phyloP scores from a whole-genome alignment of 192 early-diverging fungal species.

The Linnemannia elongata region DNA sequence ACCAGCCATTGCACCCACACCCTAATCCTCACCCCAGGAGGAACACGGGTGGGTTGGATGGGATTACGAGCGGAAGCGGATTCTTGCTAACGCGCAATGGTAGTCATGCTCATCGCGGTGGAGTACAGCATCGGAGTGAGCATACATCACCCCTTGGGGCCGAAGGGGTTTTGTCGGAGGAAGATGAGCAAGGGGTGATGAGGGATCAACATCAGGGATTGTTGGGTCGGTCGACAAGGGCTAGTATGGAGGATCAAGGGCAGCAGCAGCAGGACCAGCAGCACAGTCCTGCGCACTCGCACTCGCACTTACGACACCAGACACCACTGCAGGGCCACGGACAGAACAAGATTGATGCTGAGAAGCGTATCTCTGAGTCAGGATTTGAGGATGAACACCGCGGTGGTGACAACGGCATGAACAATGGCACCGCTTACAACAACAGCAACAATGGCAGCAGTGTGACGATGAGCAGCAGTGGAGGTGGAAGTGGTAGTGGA shows the following conservation, averaged over 20 bases:
- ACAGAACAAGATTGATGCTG: slow-evolving; percentile 37
- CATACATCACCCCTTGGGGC: slow-evolving; percentile 1
- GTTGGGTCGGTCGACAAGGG: not conserved
- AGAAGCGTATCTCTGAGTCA: slow-evolving; percentile 5
- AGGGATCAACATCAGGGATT: not conserved
- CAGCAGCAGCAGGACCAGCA: not conserved
- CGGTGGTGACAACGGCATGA: not conserved
- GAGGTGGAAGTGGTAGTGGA: slow-evolving; percentile 4
- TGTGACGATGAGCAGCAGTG: not conserved
- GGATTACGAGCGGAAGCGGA: slow-evolving; percentile 13
- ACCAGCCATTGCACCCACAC: slow-evolving; percentile 24
- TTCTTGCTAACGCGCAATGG: slow-evolving; percentile 30
- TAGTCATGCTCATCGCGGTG: slow-evolving; percentile 15
- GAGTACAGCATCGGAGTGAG: slow-evolving; percentile 9
- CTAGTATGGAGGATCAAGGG: slow-evolving; percentile 13
- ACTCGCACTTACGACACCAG: slow-evolving; percentile 6
- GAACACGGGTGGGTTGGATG: slow-evolving; percentile 10
- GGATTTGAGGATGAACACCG: not conserved
- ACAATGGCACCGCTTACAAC: not conserved
- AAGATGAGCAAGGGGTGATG: not conserved
- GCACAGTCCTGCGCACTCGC: slow-evolving; percentile 3
- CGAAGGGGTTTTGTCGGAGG: not conserved
- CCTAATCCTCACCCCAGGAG: not conserved
- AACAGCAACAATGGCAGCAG: slow-evolving; percentile 6
- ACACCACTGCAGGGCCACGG: slow-evolving; percentile 16